These are phyloP conservation scores for Fusarium caatingaense DNA, from an alignment of 2,329 filamentous ascomycete genomes.

Conservation along the genomic window DNA sequence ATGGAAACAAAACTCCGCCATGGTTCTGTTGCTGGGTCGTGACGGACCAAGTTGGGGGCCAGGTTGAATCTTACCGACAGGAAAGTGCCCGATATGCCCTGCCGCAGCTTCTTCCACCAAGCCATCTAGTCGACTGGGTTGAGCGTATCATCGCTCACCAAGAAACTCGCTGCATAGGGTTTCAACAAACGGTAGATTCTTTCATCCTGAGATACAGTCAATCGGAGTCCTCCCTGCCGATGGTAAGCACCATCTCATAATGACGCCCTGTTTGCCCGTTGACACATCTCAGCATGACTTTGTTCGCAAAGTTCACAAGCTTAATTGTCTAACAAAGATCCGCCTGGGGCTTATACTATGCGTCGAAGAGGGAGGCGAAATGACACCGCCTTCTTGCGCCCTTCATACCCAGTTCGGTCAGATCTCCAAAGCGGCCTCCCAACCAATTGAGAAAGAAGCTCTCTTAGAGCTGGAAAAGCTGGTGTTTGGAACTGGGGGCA, in stretches of 20 bases:
- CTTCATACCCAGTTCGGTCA: constrained; percentile 47
- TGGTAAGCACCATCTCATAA: constrained; percentile 32
- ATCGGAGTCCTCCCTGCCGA: constrained; percentile 35
- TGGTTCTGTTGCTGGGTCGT: constrained; percentile 48
- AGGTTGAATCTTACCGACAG: constrained; percentile 44
- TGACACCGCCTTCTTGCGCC: constrained; percentile 44
- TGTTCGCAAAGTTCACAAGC: constrained; percentile 44
- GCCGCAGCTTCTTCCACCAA: constrained; percentile 39
- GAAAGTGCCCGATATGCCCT: constrained; percentile 46
- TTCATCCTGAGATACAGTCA: constrained; percentile 46
- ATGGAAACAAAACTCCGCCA: constrained; percentile 35
- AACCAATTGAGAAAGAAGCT: constrained; percentile 44
- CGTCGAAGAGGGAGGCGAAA: constrained; percentile 39
- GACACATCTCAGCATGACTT: constrained; percentile 35
- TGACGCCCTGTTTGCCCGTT: not conserved
- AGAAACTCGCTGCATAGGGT: constrained; percentile 43
- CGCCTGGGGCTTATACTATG: constrained; percentile 44
- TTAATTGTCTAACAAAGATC: constrained; percentile 46
- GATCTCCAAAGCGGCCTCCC: constrained; percentile 45
- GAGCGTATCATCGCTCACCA: constrained; percentile 42
- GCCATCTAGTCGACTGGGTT: constrained; percentile 42
- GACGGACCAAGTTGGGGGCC: constrained; percentile 44
- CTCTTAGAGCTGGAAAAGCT: constrained; percentile 43
- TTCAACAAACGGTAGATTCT: constrained; percentile 46
- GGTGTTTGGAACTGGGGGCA: constrained; percentile 42